Evolutionary conservation across 345 rosid species (phyloP).

Genomic region (Balakata baccata): DNA sequence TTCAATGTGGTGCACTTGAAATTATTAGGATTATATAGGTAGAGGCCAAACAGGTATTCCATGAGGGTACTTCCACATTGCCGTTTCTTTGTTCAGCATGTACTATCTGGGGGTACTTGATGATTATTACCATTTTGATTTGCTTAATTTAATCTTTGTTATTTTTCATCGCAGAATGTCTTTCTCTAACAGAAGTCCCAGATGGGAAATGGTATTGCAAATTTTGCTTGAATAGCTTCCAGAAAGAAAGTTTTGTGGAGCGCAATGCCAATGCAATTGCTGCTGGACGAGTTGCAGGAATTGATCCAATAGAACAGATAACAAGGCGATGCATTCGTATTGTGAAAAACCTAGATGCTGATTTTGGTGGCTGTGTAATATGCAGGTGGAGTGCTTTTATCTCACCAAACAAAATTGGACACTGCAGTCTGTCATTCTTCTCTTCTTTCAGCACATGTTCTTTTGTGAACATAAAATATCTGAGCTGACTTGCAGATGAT

Average conservation of each 20-base stretch:
- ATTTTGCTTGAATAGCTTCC: slow-evolving; percentile 55
- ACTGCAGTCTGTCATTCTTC: neutral
- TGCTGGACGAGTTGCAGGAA: slow-evolving; percentile 85
- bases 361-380: slow-evolving; percentile 74
- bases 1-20: neutral
- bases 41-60: neutral
- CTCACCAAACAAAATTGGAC: neutral
- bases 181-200: slow-evolving; percentile 52
- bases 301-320: slow-evolving; percentile 86
- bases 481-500: neutral
- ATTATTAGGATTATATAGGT: neutral
- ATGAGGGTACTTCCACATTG: neutral
- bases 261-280: slow-evolving; percentile 75
- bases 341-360: slow-evolving; percentile 55
- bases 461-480: neutral
- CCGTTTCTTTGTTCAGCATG: neutral
- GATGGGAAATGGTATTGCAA: slow-evolving; percentile 79
- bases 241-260: slow-evolving; percentile 69
- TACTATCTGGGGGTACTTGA: neutral
- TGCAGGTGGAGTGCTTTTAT: slow-evolving; percentile 62
- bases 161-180: slow-evolving; percentile 56
- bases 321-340: slow-evolving; percentile 82
- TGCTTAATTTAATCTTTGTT: neutral
- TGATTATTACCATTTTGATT: slow-evolving; percentile 6
- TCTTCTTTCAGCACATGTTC: neutral